phyloP scores from a whole-genome alignment of 1,139 yeast species.

The Saccharomyces hybrid region DNA sequence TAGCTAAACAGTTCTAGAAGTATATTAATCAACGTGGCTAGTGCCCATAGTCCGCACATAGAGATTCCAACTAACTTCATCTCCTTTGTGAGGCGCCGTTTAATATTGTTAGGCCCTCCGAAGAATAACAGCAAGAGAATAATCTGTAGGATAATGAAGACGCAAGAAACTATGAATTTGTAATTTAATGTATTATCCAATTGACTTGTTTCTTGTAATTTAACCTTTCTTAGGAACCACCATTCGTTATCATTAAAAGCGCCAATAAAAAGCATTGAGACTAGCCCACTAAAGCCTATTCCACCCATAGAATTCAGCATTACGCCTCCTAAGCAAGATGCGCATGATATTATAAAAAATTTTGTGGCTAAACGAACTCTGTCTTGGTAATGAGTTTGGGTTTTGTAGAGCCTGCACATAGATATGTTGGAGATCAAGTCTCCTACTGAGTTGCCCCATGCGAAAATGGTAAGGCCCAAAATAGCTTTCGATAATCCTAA shows the following conservation, averaged over 20 bases:
- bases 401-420: conserved; percentile 30
- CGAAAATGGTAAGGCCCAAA: conserved; percentile 80
- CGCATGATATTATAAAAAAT: conserved; percentile 29
- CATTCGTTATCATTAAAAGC: conserved; percentile 12
- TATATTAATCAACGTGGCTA: conserved; percentile 25
- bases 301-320: conserved; percentile 32
- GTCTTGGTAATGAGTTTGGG: conserved; percentile 19
- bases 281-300: conserved; percentile 30
- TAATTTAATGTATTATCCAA: conserved; percentile 9
- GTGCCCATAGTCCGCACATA: conserved; percentile 28
- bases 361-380: conserved; percentile 24
- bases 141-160: conserved; percentile 19
- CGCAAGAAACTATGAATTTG: conserved; percentile 24
- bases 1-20: not conserved
- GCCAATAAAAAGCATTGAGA: conserved; percentile 26
- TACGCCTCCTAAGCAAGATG: conserved; percentile 33
- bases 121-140: conserved; percentile 15
- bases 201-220: conserved; percentile 10
- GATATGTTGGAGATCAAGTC: conserved; percentile 84
- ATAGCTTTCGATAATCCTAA: conserved; percentile 59
- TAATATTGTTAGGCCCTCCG: conserved; percentile 11
- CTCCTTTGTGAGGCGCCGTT: conserved; percentile 11
- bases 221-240: conserved; percentile 23
- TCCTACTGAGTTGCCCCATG: conserved; percentile 90
- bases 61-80: conserved; percentile 21